Evolutionary conservation across 441 rosid genomes (phyloP), one percentile per base, ranked within the genome.

Genomic region (Flueggea neowawraea): DNA sequence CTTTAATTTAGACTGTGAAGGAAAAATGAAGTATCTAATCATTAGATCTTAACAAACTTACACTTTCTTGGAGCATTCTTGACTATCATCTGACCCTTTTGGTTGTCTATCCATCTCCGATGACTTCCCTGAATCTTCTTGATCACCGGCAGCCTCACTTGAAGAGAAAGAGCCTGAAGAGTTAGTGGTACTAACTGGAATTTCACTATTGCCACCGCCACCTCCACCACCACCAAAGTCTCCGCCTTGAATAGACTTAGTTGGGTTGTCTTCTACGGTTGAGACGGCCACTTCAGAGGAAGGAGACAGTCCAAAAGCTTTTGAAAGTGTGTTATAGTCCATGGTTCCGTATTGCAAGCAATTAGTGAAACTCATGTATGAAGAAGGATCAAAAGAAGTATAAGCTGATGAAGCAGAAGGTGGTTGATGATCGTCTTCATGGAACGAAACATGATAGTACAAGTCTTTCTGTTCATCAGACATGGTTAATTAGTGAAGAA

Each of bases 91-190:
- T 53, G 67, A 39, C 54, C 51, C 64, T 41, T 62, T 54, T 4
- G 57, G 7, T 14, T 50, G 68, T 36, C 16, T 17, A 22, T 58
- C 65, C 55, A 62, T 72, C 68, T 62, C 50, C 4, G 10, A 58
- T 50, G 12, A 11, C 28, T 66, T 72, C 11, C 51, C 61, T 0
- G 71, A 71, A 52, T 81, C 91, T 54, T 84, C 88, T 71, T 85
- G 50, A 47, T 47, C 90, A 14, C 77, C 80, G 10, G 82, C 85
- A 7, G 86, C 89, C 66, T 90, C 97, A 33, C 76, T 80, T 13
- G 94, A 87, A 57, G 90, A 85, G 48, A 89, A 91, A 48, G 97
- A 91, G 72, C 78, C 69, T 0, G 96, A 79, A 68, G 96, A 85
- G 74, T 75, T 88, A 5, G 84, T 78, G 12, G 63, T 74, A 6